These are phyloP conservation scores for Hypomyces rosellus DNA, from an alignment of 2,329 filamentous ascomycete genomes.

Conservation along the genomic window DNA sequence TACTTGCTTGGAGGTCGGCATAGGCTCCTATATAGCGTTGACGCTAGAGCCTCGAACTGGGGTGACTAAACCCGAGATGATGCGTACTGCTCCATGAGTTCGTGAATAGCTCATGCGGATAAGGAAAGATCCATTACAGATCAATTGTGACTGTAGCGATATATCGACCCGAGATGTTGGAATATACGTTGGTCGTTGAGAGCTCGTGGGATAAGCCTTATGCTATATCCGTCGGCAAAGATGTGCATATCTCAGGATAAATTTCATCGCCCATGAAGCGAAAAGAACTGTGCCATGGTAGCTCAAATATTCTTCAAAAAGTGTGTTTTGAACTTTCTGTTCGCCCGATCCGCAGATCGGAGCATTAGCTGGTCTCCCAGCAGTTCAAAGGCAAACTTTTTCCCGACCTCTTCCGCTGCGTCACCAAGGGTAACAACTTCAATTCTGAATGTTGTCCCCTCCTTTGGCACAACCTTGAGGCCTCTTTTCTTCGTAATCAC, in stretches of 20 bases:
- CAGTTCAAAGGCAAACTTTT: slow-evolving; percentile 68
- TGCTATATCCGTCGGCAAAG: neutral
- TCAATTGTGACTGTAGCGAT: no score
- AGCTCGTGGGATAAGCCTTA: no score
- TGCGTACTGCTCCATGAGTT: no score
- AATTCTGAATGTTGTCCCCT: slow-evolving; percentile 79
- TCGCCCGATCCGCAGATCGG: slow-evolving; percentile 76
- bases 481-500: slow-evolving; percentile 66
- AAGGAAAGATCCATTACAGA: no score
- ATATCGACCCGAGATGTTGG: no score
- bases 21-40: no score
- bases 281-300: neutral
- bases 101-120: no score
- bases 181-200: no score
- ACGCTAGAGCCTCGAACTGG: no score
- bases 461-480: slow-evolving; percentile 80
- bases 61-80: no score
- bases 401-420: slow-evolving; percentile 11
- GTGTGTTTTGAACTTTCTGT: slow-evolving; percentile 85
- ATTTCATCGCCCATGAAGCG: no score
- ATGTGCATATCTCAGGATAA: neutral
- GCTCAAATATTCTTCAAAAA: slow-evolving; percentile 66
- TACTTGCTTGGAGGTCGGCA: no score
- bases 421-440: slow-evolving; percentile 46
- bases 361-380: slow-evolving; percentile 83